Evolutionary conservation across 768 basidiomycete species (phyloP).

Genomic region (Phanerochaete carnosa): DNA sequence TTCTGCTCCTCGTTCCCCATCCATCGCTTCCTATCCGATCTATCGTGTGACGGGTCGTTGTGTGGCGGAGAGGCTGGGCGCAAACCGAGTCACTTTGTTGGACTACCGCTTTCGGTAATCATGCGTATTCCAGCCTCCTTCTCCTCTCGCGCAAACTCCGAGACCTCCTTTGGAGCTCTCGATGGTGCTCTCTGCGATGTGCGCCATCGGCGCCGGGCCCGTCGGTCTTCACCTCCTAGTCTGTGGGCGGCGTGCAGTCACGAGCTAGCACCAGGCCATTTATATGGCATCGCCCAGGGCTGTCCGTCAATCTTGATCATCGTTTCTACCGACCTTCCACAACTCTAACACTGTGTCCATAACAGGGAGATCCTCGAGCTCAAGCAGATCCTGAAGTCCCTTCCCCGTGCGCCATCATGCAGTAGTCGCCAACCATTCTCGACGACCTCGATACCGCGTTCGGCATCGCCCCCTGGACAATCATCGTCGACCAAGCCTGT

Average conservation of each 20-base stretch:
- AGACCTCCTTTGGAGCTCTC: neutral
- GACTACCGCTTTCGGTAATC: slow-evolving; percentile 1
- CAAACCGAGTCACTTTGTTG: neutral
- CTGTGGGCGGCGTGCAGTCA: neutral
- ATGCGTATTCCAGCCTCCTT: neutral
- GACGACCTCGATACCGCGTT: slow-evolving; percentile 22
- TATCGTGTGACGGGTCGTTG: neutral
- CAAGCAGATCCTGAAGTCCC: slow-evolving; percentile 17
- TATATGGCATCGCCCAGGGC: neutral
- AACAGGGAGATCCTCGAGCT: slow-evolving; percentile 21
- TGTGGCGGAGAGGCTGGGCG: neutral
- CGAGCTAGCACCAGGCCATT: neutral
- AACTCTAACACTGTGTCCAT: neutral
- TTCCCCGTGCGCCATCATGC: slow-evolving; percentile 18
- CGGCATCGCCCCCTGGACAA: slow-evolving; percentile 19
- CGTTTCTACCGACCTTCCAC: neutral
- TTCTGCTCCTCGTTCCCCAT: neutral
- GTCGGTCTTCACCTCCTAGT: neutral
- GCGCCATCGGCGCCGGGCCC: neutral
- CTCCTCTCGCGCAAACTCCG: neutral
- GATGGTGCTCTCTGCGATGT: neutral
- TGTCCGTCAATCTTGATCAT: neutral
- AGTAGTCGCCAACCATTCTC: slow-evolving; percentile 22
- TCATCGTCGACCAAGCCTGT: slow-evolving; percentile 43
- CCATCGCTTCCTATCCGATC: neutral